Evolutionary conservation across 352 stramenopile species (phyloP).

Genomic region (Phytopythium boreale): DNA sequence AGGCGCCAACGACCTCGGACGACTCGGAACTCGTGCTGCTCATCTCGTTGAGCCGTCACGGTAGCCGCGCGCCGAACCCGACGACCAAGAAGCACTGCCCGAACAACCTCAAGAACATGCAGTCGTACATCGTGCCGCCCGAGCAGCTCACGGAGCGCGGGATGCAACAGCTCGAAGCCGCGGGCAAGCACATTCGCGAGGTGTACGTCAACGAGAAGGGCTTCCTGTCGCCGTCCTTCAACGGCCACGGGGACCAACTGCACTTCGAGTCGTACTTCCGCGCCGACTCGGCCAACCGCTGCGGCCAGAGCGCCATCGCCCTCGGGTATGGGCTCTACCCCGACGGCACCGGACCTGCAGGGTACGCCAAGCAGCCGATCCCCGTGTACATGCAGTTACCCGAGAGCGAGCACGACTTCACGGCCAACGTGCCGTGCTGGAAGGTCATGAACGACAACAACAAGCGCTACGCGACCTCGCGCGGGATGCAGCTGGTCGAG

Average conservation of each 20-base stretch:
- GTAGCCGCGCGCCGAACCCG: constrained; percentile 67
- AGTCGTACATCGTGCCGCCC: constrained; percentile 57
- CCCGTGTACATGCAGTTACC: constrained; percentile 74
- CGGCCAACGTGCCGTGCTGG: constrained; percentile 64
- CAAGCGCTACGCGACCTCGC: constrained; percentile 36
- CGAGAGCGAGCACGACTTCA: constrained; percentile 83
- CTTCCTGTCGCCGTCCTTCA: constrained; percentile 69
- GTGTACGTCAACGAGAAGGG: constrained; percentile 63
- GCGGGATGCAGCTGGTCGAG: constrained; percentile 35
- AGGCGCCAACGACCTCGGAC: neutral
- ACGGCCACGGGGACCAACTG: constrained; percentile 41
- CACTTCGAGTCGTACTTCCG: constrained; percentile 78
- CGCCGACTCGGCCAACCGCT: constrained; percentile 63
- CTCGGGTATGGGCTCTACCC: constrained; percentile 72
- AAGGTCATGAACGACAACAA: constrained; percentile 48
- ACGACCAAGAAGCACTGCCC: constrained; percentile 58
- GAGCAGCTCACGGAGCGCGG: constrained; percentile 73
- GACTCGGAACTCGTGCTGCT: constrained; percentile 62
- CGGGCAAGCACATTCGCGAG: constrained; percentile 61
- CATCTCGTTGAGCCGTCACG: constrained; percentile 69
- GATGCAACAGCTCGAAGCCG: constrained; percentile 67
- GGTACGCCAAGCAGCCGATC: constrained; percentile 60
- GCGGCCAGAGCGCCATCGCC: constrained; percentile 64
- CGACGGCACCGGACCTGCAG: constrained; percentile 53
- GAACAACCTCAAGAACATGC: constrained; percentile 58